These are phyloP conservation scores for Rhodotorula kratochvilovae DNA, from an alignment of 768 basidiomycete species.

Conservation along the genomic window DNA sequence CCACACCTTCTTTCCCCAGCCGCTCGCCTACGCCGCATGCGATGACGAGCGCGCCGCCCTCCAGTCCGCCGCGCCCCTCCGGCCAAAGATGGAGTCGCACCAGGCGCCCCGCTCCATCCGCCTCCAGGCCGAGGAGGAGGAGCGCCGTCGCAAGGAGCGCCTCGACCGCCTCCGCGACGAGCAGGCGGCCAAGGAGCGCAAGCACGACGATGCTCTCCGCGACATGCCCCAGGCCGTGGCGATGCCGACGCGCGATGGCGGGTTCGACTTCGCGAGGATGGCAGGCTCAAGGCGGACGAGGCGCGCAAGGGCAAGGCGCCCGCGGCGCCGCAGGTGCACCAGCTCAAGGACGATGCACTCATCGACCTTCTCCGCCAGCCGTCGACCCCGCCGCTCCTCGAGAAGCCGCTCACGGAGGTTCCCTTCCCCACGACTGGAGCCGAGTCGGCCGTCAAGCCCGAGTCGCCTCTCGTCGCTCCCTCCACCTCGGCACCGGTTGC, in stretches of 20 bases:
- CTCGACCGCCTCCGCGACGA: slow-evolving; percentile 10
- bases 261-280: slow-evolving; percentile 2
- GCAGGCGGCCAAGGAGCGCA: not conserved
- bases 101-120: slow-evolving; percentile 43
- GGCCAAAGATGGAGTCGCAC: slow-evolving; percentile 33
- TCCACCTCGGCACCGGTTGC: slow-evolving; percentile 1
- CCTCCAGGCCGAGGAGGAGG: slow-evolving; percentile 33
- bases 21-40: slow-evolving; percentile 47
- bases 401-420: not conserved
- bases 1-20: slow-evolving; percentile 67
- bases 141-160: slow-evolving; percentile 15
- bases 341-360: slow-evolving; percentile 7
- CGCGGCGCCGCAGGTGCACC: not conserved
- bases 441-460: slow-evolving; percentile 16
- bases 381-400: slow-evolving; percentile 23
- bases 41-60: slow-evolving; percentile 19
- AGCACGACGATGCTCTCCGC: not conserved
- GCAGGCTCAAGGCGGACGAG: slow-evolving; percentile 5
- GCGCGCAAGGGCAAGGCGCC: slow-evolving; percentile 11
- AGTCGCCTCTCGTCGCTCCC: slow-evolving; percentile 2
- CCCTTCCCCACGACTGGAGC: slow-evolving; percentile 12
- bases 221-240: not conserved
- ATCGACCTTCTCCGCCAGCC: slow-evolving; percentile 31
- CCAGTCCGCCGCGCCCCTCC: not conserved
- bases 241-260: not conserved